Evolutionary conservation across 495 filamentous ascomycete species (phyloP), one percentile per base, ranked within the genome.

Genomic region (Podospora pseudopauciseta): DNA sequence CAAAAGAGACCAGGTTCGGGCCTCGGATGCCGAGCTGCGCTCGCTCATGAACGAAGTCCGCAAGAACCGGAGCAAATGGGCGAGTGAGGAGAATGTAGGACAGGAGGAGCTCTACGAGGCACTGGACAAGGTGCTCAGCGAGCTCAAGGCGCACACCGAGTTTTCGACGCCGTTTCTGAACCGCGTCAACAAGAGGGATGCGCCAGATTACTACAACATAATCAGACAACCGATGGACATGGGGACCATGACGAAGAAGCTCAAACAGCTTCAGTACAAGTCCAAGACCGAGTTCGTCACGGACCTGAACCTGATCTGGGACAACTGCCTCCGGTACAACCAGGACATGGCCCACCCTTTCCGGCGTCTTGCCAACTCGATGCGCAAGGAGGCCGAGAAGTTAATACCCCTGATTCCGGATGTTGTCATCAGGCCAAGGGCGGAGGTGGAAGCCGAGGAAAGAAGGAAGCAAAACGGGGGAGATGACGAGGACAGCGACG

Each of bases 191-290:
- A 98, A 97, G 79, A 87, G 94, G 67, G 95, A 99, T 73, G 96
- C 93, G 30, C 95, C 94, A 27, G 96, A 98, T 79, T 99, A 99
- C 76, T 90, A 94, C 78, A 90, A 84, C 66, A 90, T 98, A 69
- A 97, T 98, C 81, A 97, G 95, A 80, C 88, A 94, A 32, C 96
- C 95, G 0, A 99, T 99, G 95, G 95, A 99, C 77, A 87, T 99
- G 57, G 95, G 96, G 54, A 90, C 89, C 44, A 97, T 99, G 91
- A 94, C 95, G 49, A 99, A 99, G 82, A 98, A 97, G 80, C 87
- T 99, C 39, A 97, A 97, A 76, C 82, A 85, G 3, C 77, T 95
- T 15, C 85, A 85, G 23, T 99, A 97, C 83, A 94, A 91, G 77
- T 97, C 93, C 60, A 99, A 99, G 82, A 84, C 90, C 65, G 95